Evolutionary conservation across 2,329 filamentous ascomycete genomes (phyloP).

Genomic region (Hypoxylon sp.): DNA sequence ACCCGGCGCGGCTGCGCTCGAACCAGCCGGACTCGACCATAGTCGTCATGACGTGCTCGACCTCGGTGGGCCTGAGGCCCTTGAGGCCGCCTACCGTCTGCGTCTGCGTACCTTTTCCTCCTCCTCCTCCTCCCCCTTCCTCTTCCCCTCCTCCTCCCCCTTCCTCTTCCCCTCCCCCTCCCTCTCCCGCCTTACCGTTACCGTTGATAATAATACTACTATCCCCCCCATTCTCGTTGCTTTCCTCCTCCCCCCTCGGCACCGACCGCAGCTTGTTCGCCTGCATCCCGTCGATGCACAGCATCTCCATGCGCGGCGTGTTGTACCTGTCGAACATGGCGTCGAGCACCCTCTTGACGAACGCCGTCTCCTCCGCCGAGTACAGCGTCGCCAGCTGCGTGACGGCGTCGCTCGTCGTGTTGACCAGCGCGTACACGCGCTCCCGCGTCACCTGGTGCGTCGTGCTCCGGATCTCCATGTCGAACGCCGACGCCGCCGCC

Average conservation of each 20-base stretch:
- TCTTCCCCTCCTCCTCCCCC: constrained; percentile 50
- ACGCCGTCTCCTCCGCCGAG: constrained; percentile 85
- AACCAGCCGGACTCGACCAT: constrained; percentile 88
- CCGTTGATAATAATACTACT: too few species aligned
- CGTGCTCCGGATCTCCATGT: constrained; percentile 85
- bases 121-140: constrained; percentile 50
- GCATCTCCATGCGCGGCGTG: constrained; percentile 79
- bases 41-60: constrained; percentile 75
- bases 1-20: constrained; percentile 76
- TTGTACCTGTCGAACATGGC: constrained; percentile 94
- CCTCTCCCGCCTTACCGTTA: constrained; percentile 42
- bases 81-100: constrained; percentile 56
- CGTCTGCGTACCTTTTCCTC: constrained; percentile 51
- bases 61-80: constrained; percentile 80
- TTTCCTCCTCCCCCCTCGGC: constrained; percentile 51
- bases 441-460: constrained; percentile 74
- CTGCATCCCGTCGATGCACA: constrained; percentile 84
- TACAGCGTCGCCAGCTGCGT: constrained; percentile 89
- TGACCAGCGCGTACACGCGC: constrained; percentile 86
- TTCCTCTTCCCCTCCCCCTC: constrained; percentile 49
- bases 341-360: constrained; percentile 87
- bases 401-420: constrained; percentile 84
- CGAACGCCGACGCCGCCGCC: constrained; percentile 78
- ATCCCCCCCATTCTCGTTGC: constrained; percentile 46
- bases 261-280: constrained; percentile 76